Percentiles rank a stretch among this genome's conserved stretches.
These are phyloP conservation scores for Gillenia trifoliata DNA, from an alignment of 306 rosid genomes.

Conservation along the genomic window DNA sequence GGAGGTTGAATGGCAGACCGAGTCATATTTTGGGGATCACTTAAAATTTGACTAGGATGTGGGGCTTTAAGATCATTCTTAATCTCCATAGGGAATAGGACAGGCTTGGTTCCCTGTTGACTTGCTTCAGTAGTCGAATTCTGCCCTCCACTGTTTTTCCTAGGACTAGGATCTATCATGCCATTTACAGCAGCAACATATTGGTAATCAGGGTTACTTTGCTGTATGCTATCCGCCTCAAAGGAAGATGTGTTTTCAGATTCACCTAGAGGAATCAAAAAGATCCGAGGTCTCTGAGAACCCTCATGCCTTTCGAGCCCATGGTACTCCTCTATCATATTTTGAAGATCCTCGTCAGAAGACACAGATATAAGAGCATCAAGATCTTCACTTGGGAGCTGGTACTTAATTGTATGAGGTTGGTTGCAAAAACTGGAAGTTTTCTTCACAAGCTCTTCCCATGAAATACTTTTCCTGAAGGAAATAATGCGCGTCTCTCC, in stretches of 20 bases:
- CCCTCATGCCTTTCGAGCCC: slow-evolving; percentile 62
- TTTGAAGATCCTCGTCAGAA: slow-evolving; percentile 77
- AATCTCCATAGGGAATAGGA: slow-evolving; percentile 27
- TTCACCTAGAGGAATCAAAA: slow-evolving; percentile 61
- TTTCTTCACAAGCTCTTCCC: slow-evolving; percentile 59
- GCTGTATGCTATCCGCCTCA: slow-evolving; percentile 35
- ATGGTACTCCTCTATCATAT: slow-evolving; percentile 74
- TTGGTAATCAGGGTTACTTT: slow-evolving; percentile 57
- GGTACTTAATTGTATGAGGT: slow-evolving; percentile 69
- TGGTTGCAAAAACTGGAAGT: slow-evolving; percentile 57
- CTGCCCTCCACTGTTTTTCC: slow-evolving; percentile 33
- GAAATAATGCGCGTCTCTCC: slow-evolving; percentile 68
- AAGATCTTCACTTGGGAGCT: slow-evolving; percentile 84
- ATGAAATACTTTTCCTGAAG: slow-evolving; percentile 39
- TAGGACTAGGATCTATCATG: slow-evolving; percentile 42
- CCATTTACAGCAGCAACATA: slow-evolving; percentile 76
- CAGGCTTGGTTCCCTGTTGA: slow-evolving; percentile 31
- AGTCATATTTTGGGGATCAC: slow-evolving; percentile 30
- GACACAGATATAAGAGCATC: slow-evolving; percentile 78
- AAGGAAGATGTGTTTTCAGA: slow-evolving; percentile 46
- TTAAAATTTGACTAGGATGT: slow-evolving; percentile 33
- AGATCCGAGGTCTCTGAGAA: slow-evolving; percentile 57
- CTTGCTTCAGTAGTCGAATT: slow-evolving; percentile 36
- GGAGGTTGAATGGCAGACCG: slow-evolving; percentile 24
- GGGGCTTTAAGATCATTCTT: slow-evolving; percentile 32